A percentile compares a stretch with the other conserved stretches of the same genome.
Conservation (phyloP, 371 early-diverging fungal species). For the Mucor velutinosus region DNA sequence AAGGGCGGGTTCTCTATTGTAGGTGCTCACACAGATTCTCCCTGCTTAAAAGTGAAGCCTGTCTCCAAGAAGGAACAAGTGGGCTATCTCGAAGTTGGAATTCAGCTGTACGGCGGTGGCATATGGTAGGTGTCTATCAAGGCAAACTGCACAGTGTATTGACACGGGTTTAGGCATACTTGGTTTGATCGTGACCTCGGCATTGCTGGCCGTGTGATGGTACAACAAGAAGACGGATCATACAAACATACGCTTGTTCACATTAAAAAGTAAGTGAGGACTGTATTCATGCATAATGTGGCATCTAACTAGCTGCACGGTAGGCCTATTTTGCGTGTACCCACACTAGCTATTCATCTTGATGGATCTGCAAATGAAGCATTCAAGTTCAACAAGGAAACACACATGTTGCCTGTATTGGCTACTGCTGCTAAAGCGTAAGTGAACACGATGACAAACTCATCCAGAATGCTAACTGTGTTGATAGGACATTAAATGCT, state of each 20-base stretch:
- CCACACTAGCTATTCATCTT: conserved; percentile 97
- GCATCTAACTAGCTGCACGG: background rate
- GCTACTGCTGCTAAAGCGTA: conserved; percentile 72
- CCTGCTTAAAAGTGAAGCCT: conserved; percentile 95
- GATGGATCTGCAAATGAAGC: conserved; percentile 76
- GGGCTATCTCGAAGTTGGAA: conserved; percentile 91
- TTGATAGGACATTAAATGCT: conserved; percentile 21
- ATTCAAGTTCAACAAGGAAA: conserved; percentile 93
- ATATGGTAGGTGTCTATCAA: conserved; percentile 64
- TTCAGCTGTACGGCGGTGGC: conserved; percentile 93
- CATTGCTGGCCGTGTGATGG: conserved; percentile 94
- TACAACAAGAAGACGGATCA: conserved; percentile 70
- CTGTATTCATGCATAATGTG: background rate
- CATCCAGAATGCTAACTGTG: background rate
- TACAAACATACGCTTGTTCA: conserved; percentile 73
- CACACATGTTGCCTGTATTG: conserved; percentile 84
- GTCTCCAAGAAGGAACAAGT: conserved; percentile 82
- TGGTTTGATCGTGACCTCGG: conserved; percentile 98
- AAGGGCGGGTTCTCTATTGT: conserved; percentile 88
- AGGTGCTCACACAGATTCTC: conserved; percentile 97
- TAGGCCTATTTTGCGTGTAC: conserved; percentile 89
- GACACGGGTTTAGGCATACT: conserved; percentile 72
- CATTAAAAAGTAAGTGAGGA: conserved; percentile 59
- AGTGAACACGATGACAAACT: background rate
- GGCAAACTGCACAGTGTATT: background rate